Base-by-base conservation (phyloP, 163 green algal species). In the Chlorella variabilis region DNA sequence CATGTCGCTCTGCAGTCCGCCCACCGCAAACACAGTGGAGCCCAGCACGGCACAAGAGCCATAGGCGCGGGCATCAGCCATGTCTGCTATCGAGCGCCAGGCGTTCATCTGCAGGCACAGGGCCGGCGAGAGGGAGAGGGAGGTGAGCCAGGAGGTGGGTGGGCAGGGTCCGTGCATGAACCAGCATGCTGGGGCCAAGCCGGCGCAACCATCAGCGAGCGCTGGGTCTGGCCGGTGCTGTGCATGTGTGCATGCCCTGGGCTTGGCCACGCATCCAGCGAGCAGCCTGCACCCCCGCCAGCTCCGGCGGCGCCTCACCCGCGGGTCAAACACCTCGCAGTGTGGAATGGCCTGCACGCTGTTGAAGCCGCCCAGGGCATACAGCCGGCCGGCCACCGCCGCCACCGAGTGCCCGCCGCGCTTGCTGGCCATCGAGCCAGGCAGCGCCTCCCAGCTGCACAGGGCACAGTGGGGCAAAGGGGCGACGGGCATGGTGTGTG, bases 351-450 rank as follows among this genome's bases (percentile, higher is more conserved):
- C 41, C 49, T 74, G 67, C 54, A 33, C 39, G 25, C 36, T 42
- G 66, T 91, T 80, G 79, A 85, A 89, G 49, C 87, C 87, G 25
- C 87, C 87, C 27, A 84, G 29, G 20, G 68, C 78, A 25, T 79
- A 84, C 23, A 84, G 41, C 3, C 23, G 25, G 31, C 41, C 69
- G 2, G 39, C 78, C 0, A 56, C 54, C 0, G 78, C 78, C 29
- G 68, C 45, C 45, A 71, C 48, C 4, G 69, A 39, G 31, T 84
- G 78, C 29, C 78, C 78, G 41, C 78, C 78, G 4, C 78, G 68
- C 56, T 74, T 54, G 56, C 33, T 48, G 3, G 58, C 56, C 78
- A 84, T 84, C 27, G 21, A 13, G 9, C 56, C 68, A 0, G 77
- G 66, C 66, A 83, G 77, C 77, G 62, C 9, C 39, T 62, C 36